Base-by-base conservation (phyloP, 2,329 filamentous ascomycete genomes). In the Fragosphaeria purpurea region DNA sequence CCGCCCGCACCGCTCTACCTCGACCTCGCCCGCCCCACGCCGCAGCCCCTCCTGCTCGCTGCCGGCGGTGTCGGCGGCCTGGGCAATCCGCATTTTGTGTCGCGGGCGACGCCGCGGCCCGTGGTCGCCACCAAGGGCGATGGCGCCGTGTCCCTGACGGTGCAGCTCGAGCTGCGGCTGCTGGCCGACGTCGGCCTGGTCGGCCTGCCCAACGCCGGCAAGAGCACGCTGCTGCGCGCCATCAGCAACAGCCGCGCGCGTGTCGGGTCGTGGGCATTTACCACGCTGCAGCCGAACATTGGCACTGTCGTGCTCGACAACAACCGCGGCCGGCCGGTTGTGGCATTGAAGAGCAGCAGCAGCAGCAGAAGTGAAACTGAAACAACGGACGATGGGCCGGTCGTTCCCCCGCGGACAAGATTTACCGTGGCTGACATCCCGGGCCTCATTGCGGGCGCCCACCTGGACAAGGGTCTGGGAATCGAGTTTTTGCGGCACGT, bases 351-450 rank as follows among this genome's bases (percentile, higher is more conserved):
- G 10, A 40, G 44, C 1, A 33, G 37, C 2, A 9, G 37, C 66
- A 67, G 70, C 59, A 64, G 70, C 61, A 65, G 58, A 60, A 4
- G 8, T 0, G 41, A 30, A 10, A 7, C 40, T 9, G 4, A 13
- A 12, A 22, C 45, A 51, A 60, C 50, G 4, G 60, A 67, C 60
- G 57, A 63, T 61, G 59, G 68, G 59, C 13, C 75, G 44, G 73
- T 65, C 64, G 73, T 63, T 59, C 76, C 68, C 63, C 70, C 78
- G 1, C 78, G 89, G 37, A 88, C 85, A 1, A 82, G 86, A 51
- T 95, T 97, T 67, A 95, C 88, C 7, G 85, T 98, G 53, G 93
- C 93, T 12, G 93, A 98, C 64, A 97, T 98, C 51, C 93, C 93
- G 1, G 93, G 93, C 2, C 72, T 98, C 53, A 88, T 98, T 45